phyloP scores from a whole-genome alignment of 148 eudicot species.

The Simmondsia chinensis region DNA sequence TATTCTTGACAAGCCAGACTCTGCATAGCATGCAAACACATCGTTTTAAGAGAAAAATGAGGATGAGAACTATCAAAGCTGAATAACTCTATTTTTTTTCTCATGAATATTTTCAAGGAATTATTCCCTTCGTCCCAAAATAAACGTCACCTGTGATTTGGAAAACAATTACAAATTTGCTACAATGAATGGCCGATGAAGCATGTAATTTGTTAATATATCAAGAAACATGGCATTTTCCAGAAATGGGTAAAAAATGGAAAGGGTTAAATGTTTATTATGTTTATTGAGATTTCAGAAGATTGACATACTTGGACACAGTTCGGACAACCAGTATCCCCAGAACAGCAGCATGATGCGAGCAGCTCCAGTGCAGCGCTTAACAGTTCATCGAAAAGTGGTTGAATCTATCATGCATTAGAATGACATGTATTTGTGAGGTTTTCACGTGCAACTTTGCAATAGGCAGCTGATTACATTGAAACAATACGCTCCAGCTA shows the following conservation, averaged over 20 bases:
- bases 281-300: neutral
- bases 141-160: neutral
- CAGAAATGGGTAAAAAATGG: neutral
- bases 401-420: slow-evolving; percentile 45
- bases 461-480: neutral
- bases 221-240: neutral
- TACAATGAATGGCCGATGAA: too few relatives aligned
- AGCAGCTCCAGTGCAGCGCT: slow-evolving; percentile 80
- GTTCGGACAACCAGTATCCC: slow-evolving; percentile 79
- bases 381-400: slow-evolving; percentile 57
- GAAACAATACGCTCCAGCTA: neutral
- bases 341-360: slow-evolving; percentile 63
- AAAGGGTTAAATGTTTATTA: too few relatives aligned
- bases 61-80: neutral
- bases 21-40: slow-evolving; percentile 26
- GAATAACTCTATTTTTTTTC: neutral
- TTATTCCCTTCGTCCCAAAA: too few relatives aligned
- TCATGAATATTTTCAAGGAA: too few relatives aligned
- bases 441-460: neutral
- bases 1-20: slow-evolving; percentile 70
- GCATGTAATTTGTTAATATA: too few relatives aligned
- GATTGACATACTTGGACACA: slow-evolving; percentile 60
- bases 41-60: neutral
- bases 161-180: neutral
- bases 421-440: slow-evolving; percentile 2